A percentile compares a stretch with the other conserved stretches of the same genome.
Evolutionary conservation across 2,329 filamentous ascomycete species (phyloP).

Genomic region (Lasiodiplodia sp.): DNA sequence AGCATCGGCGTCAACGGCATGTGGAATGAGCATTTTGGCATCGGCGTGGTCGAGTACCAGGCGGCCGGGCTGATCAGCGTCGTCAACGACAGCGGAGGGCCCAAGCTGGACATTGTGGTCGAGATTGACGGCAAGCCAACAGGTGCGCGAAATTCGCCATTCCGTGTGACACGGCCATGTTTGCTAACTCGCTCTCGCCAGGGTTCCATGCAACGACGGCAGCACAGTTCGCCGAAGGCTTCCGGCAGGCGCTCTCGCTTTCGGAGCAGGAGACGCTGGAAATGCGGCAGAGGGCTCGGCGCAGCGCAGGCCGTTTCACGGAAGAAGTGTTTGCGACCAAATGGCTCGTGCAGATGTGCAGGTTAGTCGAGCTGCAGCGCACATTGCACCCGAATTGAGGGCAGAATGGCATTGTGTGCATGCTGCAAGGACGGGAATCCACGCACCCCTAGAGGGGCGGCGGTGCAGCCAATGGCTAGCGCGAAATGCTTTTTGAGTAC

Average conservation of each 20-base stretch:
- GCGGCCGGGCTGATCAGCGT: slow-evolving; percentile 92
- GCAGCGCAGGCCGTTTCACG: slow-evolving; percentile 83
- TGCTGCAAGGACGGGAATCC: slow-evolving; percentile 30
- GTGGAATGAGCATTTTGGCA: slow-evolving; percentile 99
- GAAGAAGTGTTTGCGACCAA: slow-evolving; percentile 82
- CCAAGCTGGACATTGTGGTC: slow-evolving; percentile 91
- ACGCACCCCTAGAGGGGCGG: not conserved
- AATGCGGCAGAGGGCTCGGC: slow-evolving; percentile 77
- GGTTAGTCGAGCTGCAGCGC: slow-evolving; percentile 64
- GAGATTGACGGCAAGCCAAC: slow-evolving; percentile 79
- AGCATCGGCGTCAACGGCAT: slow-evolving; percentile 95
- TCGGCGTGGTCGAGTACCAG: slow-evolving; percentile 97
- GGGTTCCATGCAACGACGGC: slow-evolving; percentile 86
- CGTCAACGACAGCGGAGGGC: slow-evolving; percentile 91
- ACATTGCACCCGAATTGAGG: slow-evolving; percentile 20
- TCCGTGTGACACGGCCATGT: slow-evolving; percentile 14
- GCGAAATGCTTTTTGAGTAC: slow-evolving; percentile 6
- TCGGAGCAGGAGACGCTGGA: slow-evolving; percentile 69
- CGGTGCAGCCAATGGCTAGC: slow-evolving; percentile 6
- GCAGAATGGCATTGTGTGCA: slow-evolving; percentile 26
- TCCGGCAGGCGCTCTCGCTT: slow-evolving; percentile 76
- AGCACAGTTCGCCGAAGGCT: slow-evolving; percentile 81
- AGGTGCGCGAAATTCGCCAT: slow-evolving; percentile 57
- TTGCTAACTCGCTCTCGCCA: slow-evolving; percentile 38
- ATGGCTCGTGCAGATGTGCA: slow-evolving; percentile 79